Percentiles rank a stretch among this genome's conserved stretches.
Evolutionary conservation across 1,284 basidiomycete species (phyloP).

Genomic region (Malassezia brasiliensis): DNA sequence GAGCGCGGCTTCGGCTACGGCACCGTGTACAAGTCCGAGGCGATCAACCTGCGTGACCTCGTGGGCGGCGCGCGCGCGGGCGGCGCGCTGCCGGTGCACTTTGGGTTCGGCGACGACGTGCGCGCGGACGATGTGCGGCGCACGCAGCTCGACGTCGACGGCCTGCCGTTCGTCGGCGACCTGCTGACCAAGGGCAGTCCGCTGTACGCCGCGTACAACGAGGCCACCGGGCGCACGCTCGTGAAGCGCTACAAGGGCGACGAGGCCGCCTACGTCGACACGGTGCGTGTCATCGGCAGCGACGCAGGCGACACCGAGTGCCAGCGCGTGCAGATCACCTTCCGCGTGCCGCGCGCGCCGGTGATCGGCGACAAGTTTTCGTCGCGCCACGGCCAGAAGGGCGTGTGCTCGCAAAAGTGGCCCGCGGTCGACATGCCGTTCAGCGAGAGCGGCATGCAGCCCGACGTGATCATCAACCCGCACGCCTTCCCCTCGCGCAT

Average conservation of each 20-base stretch:
- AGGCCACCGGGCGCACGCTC: conserved; percentile 69
- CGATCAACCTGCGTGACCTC: conserved; percentile 76
- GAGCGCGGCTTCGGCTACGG: conserved; percentile 97
- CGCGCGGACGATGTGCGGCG: conserved; percentile 25
- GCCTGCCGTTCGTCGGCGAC: conserved; percentile 69
- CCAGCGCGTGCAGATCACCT: conserved; percentile 85
- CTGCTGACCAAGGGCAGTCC: conserved; percentile 66
- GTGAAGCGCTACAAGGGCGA: conserved; percentile 96
- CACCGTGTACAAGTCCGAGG: conserved; percentile 90
- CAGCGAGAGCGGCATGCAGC: conserved; percentile 95
- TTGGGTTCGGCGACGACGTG: conserved; percentile 62
- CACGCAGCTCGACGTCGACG: conserved; percentile 69
- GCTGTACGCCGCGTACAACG: conserved; percentile 68
- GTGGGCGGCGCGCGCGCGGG: conserved; percentile 52
- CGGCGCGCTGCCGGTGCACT: conserved; percentile 56
- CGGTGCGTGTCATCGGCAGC: conserved; percentile 78
- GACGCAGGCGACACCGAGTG: conserved; percentile 78
- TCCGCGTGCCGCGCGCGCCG: conserved; percentile 85
- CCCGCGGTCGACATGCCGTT: conserved; percentile 98
- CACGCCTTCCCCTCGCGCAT: conserved; percentile 99
- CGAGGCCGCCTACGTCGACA: conserved; percentile 79
- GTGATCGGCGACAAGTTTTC: conserved; percentile 99
- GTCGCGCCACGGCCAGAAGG: conserved; percentile 96
- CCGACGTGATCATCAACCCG: conserved; percentile 98
- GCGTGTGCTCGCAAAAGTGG: conserved; percentile 99